Percentiles rank a stretch among this genome's conserved stretches.
These are phyloP conservation scores for Exophiala aquamarina DNA, from an alignment of 2,329 filamentous ascomycete species.

Conservation along the genomic window DNA sequence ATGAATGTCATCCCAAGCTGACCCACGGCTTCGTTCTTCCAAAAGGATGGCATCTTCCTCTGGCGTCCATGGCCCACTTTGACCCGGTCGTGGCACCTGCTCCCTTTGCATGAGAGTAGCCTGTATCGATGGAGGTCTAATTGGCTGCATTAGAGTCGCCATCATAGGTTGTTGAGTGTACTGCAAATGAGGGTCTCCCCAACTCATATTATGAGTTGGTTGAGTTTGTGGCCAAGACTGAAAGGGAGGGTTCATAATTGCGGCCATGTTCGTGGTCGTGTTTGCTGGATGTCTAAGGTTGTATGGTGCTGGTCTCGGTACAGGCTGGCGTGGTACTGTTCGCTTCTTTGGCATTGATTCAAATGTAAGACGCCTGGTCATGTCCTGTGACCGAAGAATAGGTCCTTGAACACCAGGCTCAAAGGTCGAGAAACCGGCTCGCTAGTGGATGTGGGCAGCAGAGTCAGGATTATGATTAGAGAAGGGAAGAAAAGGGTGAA, in stretches of 20 bases:
- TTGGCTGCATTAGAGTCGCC: slow-evolving; percentile 17
- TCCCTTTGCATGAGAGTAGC: slow-evolving; percentile 9
- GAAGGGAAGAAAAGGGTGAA: neutral
- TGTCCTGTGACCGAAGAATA: slow-evolving; percentile 6
- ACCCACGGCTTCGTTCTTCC: slow-evolving; percentile 67
- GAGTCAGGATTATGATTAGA: slow-evolving; percentile 17
- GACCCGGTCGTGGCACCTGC: slow-evolving; percentile 8
- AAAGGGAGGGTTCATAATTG: slow-evolving; percentile 19
- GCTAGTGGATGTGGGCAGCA: neutral
- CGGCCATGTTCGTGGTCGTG: slow-evolving; percentile 19
- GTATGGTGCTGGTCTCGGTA: slow-evolving; percentile 21
- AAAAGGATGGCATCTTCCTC: slow-evolving; percentile 74
- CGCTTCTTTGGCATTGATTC: slow-evolving; percentile 22
- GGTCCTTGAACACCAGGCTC: slow-evolving; percentile 5
- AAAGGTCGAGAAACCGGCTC: slow-evolving; percentile 15
- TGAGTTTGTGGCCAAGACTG: slow-evolving; percentile 15
- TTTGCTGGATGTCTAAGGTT: slow-evolving; percentile 13
- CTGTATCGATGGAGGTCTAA: slow-evolving; percentile 7
- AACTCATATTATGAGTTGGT: slow-evolving; percentile 9
- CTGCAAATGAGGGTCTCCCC: slow-evolving; percentile 16
- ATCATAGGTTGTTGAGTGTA: slow-evolving; percentile 24
- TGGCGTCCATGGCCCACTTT: slow-evolving; percentile 67
- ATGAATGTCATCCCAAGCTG: slow-evolving; percentile 84
- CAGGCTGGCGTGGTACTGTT: slow-evolving; percentile 10
- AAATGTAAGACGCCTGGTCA: slow-evolving; percentile 1